Percentiles rank a stretch among this genome's conserved stretches.
Evolutionary conservation across 805 yeast genomes (phyloP).

Genomic region (Ogataea paraovalis): DNA sequence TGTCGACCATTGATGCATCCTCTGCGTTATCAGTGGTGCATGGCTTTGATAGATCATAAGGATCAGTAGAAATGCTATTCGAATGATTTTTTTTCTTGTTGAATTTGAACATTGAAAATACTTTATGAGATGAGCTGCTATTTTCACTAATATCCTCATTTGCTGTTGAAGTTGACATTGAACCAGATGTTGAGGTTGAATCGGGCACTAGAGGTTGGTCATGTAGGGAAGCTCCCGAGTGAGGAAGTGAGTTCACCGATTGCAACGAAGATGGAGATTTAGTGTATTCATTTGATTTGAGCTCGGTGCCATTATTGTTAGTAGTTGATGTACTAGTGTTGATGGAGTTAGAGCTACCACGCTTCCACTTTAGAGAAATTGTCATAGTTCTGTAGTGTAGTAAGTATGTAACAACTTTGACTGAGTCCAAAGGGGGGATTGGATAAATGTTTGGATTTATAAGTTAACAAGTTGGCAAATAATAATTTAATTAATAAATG

Average conservation of each 20-base stretch:
- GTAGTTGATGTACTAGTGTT: too few relatives aligned
- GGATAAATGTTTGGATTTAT: too few relatives aligned
- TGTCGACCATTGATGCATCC: neutral
- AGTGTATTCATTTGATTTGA: neutral
- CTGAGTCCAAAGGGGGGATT: too few relatives aligned
- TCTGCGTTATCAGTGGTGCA: neutral
- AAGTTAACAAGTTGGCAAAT: too few relatives aligned
- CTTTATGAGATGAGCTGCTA: neutral
- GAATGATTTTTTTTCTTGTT: neutral
- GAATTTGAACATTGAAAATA: constrained; percentile 2
- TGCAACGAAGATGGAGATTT: neutral
- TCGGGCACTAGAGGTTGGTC: neutral
- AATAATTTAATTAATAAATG: too few relatives aligned
- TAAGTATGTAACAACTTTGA: too few relatives aligned
- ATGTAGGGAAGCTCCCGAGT: neutral
- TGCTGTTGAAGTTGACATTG: neutral
- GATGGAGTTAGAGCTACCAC: neutral
- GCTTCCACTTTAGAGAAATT: neutral
- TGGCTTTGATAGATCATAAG: neutral
- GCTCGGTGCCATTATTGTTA: neutral
- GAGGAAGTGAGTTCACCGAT: neutral
- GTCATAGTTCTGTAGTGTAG: neutral
- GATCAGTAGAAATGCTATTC: neutral
- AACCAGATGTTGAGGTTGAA: neutral
- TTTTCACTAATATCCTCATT: neutral